Evolutionary conservation across 176 grass and related monocot genomes (phyloP).

Genomic region (Echinochloa phyllopogon): DNA sequence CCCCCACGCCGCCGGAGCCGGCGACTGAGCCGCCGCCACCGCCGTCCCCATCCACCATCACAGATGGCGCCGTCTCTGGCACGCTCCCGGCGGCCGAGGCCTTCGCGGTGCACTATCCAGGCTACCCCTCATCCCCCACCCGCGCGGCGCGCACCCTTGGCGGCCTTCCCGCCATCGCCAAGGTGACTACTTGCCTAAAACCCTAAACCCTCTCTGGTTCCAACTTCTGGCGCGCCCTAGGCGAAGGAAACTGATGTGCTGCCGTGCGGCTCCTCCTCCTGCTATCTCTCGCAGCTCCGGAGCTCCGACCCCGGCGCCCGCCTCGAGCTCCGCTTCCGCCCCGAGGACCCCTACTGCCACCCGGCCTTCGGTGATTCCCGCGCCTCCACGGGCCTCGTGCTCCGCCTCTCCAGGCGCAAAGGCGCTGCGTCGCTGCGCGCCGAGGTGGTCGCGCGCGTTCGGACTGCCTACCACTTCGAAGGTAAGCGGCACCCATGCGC

Average conservation of each 20-base stretch:
- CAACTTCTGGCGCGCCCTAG: no score
- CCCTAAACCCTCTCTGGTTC: not conserved
- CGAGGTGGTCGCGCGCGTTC: slow-evolving; percentile 69
- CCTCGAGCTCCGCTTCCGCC: slow-evolving; percentile 85
- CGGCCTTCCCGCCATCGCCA: slow-evolving; percentile 63
- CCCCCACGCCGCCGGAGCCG: not conserved
- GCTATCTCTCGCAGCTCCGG: slow-evolving; percentile 38
- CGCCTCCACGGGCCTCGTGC: slow-evolving; percentile 56
- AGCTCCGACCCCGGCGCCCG: slow-evolving; percentile 38
- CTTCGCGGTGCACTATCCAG: slow-evolving; percentile 82
- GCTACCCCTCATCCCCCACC: slow-evolving; percentile 69
- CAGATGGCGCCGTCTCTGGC: slow-evolving; percentile 60
- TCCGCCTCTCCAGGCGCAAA: slow-evolving; percentile 59
- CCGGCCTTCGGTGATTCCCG: slow-evolving; percentile 61
- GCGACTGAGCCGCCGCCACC: not conserved
- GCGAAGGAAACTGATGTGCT: no score
- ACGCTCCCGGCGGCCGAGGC: slow-evolving; percentile 51
- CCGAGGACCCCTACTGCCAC: slow-evolving; percentile 84
- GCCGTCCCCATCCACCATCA: slow-evolving; percentile 48
- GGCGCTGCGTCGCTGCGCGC: slow-evolving; percentile 28
- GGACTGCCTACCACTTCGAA: slow-evolving; percentile 74
- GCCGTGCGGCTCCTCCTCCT: not conserved
- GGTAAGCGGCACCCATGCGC: slow-evolving; percentile 19
- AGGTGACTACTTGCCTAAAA: slow-evolving; percentile 46
- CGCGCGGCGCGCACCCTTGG: slow-evolving; percentile 67